Evolutionary conservation across 139 green algal species (phyloP).

Genomic region (Chlorella sp.): DNA sequence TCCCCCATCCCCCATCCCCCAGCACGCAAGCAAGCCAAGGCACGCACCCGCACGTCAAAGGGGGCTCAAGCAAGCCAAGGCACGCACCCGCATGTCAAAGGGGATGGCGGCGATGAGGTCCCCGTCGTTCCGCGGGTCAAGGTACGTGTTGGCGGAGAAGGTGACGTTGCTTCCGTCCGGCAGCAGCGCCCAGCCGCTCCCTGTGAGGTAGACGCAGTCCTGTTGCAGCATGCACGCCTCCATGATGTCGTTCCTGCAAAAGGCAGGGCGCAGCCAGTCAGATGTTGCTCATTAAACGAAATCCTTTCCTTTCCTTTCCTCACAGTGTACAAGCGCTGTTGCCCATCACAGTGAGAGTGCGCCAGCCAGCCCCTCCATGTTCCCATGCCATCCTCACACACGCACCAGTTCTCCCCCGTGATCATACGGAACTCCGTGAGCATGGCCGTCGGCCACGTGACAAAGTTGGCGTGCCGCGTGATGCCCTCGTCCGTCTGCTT

Average conservation of each 20-base stretch:
- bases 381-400: too few relatives aligned
- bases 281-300: too few relatives aligned
- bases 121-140: neutral
- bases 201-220: neutral
- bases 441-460: slow-evolving; percentile 45
- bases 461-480: slow-evolving; percentile 59
- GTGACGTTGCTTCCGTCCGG: neutral
- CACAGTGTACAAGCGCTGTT: too few relatives aligned
- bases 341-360: too few relatives aligned
- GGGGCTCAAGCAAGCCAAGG: too few relatives aligned
- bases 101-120: neutral
- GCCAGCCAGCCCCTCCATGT: too few relatives aligned
- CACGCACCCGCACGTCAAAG: neutral
- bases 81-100: neutral
- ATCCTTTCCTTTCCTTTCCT: too few relatives aligned
- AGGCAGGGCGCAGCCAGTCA: too few relatives aligned
- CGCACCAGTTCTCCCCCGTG: slow-evolving; percentile 10
- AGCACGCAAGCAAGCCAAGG: too few relatives aligned
- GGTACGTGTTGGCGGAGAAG: neutral
- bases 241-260: neutral
- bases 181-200: neutral
- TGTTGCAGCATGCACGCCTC: neutral
- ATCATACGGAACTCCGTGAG: slow-evolving; percentile 56
- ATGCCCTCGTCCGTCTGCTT: slow-evolving; percentile 11
- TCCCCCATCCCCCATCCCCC: too few relatives aligned